phyloP scores from a whole-genome alignment of 495 filamentous ascomycete species.

The Cudoniella acicularis region DNA sequence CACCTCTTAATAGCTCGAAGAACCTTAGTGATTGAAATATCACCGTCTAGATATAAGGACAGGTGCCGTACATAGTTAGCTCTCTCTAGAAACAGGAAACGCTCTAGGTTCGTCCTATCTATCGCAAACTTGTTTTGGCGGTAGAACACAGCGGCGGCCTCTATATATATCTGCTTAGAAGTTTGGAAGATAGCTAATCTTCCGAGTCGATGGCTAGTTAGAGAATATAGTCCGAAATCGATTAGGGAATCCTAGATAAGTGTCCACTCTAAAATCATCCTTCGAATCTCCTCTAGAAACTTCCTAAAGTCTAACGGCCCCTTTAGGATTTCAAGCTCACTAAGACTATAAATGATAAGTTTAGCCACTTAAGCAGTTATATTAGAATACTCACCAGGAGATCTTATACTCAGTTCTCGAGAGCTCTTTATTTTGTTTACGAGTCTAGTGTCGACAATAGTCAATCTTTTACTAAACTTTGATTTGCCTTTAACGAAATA shows the following conservation, averaged over 20 bases:
- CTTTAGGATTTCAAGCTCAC: not conserved
- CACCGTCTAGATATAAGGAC: not conserved
- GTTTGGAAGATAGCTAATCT: not conserved
- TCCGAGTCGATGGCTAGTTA: not conserved
- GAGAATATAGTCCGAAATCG: not conserved
- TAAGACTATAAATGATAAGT: not conserved
- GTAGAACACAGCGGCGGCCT: not conserved
- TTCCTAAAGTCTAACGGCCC: not conserved
- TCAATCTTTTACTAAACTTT: not conserved
- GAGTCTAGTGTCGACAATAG: not conserved
- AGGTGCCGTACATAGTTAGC: not conserved
- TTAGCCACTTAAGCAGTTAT: not conserved
- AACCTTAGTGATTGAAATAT: conserved; percentile 3
- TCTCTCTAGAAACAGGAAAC: not conserved
- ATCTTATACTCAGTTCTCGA: not conserved
- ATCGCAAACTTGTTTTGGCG: conserved; percentile 4
- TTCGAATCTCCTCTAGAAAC: not conserved
- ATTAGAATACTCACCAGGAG: not conserved
- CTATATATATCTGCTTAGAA: conserved; percentile 1
- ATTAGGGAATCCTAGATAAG: not conserved
- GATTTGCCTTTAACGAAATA: not conserved
- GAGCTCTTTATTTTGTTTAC: not conserved
- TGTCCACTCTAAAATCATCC: not conserved
- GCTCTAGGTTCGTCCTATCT: conserved; percentile 1
- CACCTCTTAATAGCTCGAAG: not conserved